phyloP scores from a whole-genome alignment of 768 basidiomycete genomes.

The Imleria badia region DNA sequence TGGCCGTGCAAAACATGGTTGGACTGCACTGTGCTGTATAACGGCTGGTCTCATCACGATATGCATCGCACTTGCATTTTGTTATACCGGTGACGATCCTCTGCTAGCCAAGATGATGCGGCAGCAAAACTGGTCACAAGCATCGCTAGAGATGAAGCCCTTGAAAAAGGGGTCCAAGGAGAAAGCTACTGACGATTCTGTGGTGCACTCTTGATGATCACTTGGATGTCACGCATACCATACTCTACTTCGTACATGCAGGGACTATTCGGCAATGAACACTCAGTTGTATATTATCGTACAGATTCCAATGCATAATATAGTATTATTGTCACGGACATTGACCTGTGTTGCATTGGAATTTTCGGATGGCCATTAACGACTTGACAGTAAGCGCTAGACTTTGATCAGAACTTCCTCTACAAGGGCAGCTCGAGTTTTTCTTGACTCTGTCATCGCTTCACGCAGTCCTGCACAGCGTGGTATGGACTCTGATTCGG shows the following conservation, averaged over 20 bases:
- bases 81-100: constrained; percentile 51
- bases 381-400: background rate
- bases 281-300: constrained; percentile 14
- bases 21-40: constrained; percentile 57
- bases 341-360: background rate
- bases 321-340: constrained; percentile 7
- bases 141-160: constrained; percentile 8
- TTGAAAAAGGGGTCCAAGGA: constrained; percentile 3
- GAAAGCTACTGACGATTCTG: background rate
- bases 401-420: background rate
- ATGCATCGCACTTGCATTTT: constrained; percentile 40
- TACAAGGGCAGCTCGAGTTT: background rate
- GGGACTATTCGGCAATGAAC: constrained; percentile 11
- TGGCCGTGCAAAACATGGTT: constrained; percentile 53
- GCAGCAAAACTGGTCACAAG: constrained; percentile 13
- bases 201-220: constrained; percentile 3
- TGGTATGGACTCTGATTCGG: constrained; percentile 23
- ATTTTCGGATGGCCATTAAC: background rate
- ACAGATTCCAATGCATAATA: constrained; percentile 6
- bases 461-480: background rate
- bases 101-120: constrained; percentile 32
- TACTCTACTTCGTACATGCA: background rate
- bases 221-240: constrained; percentile 3
- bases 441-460: background rate
- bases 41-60: constrained; percentile 42